Evolutionary conservation across 768 basidiomycete genomes (phyloP), one percentile per base, ranked within the genome.

Genomic region (Suillus placidus): DNA sequence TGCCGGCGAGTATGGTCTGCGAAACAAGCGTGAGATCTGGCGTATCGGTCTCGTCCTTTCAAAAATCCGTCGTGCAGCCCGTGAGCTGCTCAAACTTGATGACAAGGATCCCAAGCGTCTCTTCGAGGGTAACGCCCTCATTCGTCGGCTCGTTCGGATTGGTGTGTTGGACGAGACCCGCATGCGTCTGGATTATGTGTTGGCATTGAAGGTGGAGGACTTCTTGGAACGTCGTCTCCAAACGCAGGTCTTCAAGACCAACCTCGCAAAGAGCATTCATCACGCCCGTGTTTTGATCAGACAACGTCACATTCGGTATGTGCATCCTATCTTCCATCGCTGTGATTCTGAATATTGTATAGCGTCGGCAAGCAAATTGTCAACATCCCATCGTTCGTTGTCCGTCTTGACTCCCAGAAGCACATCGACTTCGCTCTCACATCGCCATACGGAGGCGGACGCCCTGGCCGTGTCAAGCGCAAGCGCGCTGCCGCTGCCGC

Each of bases 21-120:
- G 96, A 81, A 99, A 98, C 93, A 99, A 99, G 87, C 93, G 97
- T 79, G 97, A 99, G 84, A 97, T 99, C 85, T 99, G 97, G 97
- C 94, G 97, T 77, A 99, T 99, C 80, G 89, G 94, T 79, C 91
- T 99, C 76, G 90, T 89, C 79, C 91, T 99, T 63, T 99, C 97
- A 75, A 98, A 99, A 88, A 99, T 99, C 78, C 97, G 97, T 86
- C 95, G 97, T 91, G 97, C 97, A 69, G 97, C 97, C 71, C 97
- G 97, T 91, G 97, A 99, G 85, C 93, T 99, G 69, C 92, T 99
- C 83, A 99, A 99, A 78, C 95, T 99, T 83, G 97, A 99, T 72
- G 92, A 88, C 82, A 99, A 99, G 81, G 97, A 99, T 83, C 95
- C 97, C 77, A 99, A 99, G 85, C 94, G 97, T 81, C 93, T 99